phyloP scores from a whole-genome alignment of 768 basidiomycete genomes.

The Tricholoma matsutake region DNA sequence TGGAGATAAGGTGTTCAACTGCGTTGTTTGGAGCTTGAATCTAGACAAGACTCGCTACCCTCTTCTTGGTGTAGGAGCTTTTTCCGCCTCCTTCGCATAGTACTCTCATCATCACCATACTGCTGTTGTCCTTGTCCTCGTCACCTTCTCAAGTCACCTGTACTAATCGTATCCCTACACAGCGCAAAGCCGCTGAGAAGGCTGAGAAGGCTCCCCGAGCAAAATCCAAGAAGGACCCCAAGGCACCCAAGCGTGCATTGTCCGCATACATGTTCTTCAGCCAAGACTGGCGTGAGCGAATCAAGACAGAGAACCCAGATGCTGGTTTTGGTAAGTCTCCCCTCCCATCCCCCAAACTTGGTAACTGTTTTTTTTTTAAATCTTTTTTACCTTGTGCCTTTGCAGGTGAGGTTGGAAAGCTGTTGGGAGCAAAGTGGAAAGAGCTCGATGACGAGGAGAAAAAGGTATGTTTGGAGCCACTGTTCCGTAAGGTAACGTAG shows the following conservation, averaged over 20 bases:
- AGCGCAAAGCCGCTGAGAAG: slow-evolving; percentile 80
- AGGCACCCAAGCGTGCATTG: slow-evolving; percentile 87
- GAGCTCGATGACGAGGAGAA: slow-evolving; percentile 89
- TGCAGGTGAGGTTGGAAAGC: slow-evolving; percentile 87
- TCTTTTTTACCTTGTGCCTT: slow-evolving; percentile 1
- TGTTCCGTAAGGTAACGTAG: background rate
- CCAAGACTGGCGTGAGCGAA: slow-evolving; percentile 92
- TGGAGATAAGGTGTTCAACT: slow-evolving; percentile 7
- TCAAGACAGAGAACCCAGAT: slow-evolving; percentile 95
- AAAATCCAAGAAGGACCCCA: slow-evolving; percentile 73
- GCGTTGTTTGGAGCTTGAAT: too few species aligned
- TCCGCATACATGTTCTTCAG: slow-evolving; percentile 99
- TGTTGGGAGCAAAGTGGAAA: slow-evolving; percentile 97
- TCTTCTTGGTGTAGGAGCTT: too few species aligned
- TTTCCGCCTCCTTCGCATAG: background rate
- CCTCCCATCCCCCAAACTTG: slow-evolving; percentile 3
- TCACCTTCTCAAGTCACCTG: background rate
- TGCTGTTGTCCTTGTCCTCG: background rate
- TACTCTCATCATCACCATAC: background rate
- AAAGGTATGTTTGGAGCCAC: slow-evolving; percentile 54
- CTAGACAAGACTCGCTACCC: too few species aligned
- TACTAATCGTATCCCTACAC: slow-evolving; percentile 7
- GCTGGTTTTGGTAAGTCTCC: slow-evolving; percentile 76
- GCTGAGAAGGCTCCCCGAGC: slow-evolving; percentile 51
- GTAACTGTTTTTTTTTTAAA: background rate